Base-by-base conservation (phyloP, 106 monocot genomes). In the Dendrobium chrysotoxum region DNA sequence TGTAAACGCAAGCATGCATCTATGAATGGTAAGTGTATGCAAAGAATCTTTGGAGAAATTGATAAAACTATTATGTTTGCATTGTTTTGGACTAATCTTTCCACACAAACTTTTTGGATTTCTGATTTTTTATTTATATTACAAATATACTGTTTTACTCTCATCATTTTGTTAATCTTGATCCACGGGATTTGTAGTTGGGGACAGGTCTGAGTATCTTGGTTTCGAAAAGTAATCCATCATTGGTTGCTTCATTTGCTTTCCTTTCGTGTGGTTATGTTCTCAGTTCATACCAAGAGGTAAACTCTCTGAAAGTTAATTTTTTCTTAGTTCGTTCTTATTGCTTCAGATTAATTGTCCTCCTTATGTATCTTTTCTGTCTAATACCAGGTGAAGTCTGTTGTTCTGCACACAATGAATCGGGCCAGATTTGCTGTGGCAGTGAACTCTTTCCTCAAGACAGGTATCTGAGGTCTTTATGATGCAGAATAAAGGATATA, bases 121-220 rank as follows among this genome's bases (percentile, higher is more conserved):
- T 61, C 21, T n/a, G 23, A n/a, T 25, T 61, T 20, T 58, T 21
- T 3, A 8, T 31, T 70, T 38, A 35, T 70, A 35, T 31, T 70
- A 31, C 30, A 70, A 70, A 70, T 70, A 23, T 70, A 35, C 35
- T 70, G 13, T 4, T 15, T 70, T 12, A 35, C 5, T 31, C 4
- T 70, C 9, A 28, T 70, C 28, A 31, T 42, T 74, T 42, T 40
- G 6, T 74, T 38, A 71, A 26, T 31, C 50, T 53, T 42, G 70
- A 61, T 79, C 35, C n/a, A 72, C 21, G 66, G 53, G 25, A 44
- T 78, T 18, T 79, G 67, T 78, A 99, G 99, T 82, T 99, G 83
- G 99, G 99, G 40, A 99, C 99, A 75, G 93, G 99, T 61, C 42
- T 99, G 76, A 91, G 95, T 78, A 99, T 99, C 78, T 84, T 99